These are phyloP conservation scores for Trichoderma endophyticum DNA, from an alignment of 2,329 filamentous ascomycete species.

Conservation along the genomic window DNA sequence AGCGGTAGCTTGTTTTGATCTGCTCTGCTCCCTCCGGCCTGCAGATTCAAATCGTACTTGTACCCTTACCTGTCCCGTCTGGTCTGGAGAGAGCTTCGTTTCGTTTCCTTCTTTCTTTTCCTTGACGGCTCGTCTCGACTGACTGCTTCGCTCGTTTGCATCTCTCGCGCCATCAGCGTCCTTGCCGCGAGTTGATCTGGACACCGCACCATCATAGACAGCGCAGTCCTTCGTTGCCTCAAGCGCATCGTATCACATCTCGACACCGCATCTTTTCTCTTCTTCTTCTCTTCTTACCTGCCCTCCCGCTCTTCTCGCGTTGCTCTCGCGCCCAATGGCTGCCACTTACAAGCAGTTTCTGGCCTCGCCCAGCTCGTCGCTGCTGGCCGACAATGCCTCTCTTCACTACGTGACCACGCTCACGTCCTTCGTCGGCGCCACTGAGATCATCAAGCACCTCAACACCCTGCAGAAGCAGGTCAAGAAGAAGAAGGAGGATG, in stretches of 20 bases:
- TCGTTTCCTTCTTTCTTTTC: neutral
- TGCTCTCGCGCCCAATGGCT: constrained; percentile 35
- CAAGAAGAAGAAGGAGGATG: constrained; percentile 76
- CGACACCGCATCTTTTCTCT: neutral
- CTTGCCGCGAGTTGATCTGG: neutral
- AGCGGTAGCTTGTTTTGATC: constrained; percentile 17
- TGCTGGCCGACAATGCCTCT: constrained; percentile 63
- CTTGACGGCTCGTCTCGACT: neutral
- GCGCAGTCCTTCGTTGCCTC: neutral
- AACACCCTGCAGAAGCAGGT: constrained; percentile 67
- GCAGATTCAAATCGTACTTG: constrained; percentile 5
- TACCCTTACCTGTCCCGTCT: constrained; percentile 11
- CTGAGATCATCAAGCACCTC: constrained; percentile 81
- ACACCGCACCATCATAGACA: neutral
- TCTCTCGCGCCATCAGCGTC: neutral
- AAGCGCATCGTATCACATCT: neutral
- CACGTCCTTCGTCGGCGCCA: constrained; percentile 65
- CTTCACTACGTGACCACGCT: constrained; percentile 90
- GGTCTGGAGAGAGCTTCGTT: constrained; percentile 4
- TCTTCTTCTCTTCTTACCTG: neutral
- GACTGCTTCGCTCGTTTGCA: constrained; percentile 9
- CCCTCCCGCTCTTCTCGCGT: neutral
- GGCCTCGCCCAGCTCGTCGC: constrained; percentile 59
- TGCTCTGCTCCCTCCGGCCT: neutral
- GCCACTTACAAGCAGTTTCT: constrained; percentile 70